These are phyloP conservation scores for Malania oleifera DNA, from an alignment of 164 flowering plant genomes.

Conservation along the genomic window DNA sequence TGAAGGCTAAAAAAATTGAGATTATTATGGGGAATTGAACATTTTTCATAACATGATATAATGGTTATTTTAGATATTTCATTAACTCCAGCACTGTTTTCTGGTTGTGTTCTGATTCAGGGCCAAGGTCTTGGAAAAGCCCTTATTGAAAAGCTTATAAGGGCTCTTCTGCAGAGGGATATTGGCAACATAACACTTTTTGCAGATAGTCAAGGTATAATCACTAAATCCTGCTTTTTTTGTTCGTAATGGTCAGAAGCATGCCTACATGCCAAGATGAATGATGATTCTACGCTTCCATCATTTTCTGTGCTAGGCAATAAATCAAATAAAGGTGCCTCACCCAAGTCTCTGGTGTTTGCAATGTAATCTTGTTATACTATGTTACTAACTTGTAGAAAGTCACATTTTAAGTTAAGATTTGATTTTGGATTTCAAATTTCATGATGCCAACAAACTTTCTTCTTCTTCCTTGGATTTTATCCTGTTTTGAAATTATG, in stretches of 20 bases:
- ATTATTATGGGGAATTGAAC: neutral
- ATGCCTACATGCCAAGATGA: no score
- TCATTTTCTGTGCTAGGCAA: no score
- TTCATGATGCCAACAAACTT: neutral
- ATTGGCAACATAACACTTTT: constrained; percentile 89
- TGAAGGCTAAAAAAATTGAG: neutral
- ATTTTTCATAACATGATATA: neutral
- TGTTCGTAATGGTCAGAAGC: neutral
- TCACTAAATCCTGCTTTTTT: neutral
- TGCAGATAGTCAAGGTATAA: constrained; percentile 89
- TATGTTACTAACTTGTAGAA: no score
- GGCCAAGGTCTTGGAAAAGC: constrained; percentile 98
- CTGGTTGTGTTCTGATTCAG: constrained; percentile 32
- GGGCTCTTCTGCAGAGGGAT: constrained; percentile 78
- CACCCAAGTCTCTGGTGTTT: no score
- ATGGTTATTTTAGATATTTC: neutral
- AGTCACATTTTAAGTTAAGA: neutral
- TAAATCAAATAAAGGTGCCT: no score
- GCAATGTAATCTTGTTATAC: no score
- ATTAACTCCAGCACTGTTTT: neutral
- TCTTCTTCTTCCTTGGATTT: no score
- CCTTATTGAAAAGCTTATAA: constrained; percentile 77
- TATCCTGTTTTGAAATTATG: no score
- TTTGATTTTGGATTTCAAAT: neutral
- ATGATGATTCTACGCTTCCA: no score